Evolutionary conservation across 148 eudicot species (phyloP), one percentile per base, ranked within the genome.

Genomic region (Rhododendron molle): DNA sequence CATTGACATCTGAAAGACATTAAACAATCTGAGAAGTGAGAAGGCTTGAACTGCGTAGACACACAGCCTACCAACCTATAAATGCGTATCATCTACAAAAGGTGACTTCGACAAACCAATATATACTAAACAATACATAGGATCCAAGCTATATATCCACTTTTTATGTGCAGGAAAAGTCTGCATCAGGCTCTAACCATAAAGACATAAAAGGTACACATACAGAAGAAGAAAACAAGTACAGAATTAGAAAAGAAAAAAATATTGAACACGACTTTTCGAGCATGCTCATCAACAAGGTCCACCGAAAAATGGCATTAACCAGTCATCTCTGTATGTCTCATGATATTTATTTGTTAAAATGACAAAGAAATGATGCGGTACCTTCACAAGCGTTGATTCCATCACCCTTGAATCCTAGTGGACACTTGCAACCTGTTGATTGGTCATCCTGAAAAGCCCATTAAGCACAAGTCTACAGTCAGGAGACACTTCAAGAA

Each of bases 321-420:
- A 18, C 18, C 9, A n/a, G 74, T 43, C 58, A 47, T 23, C n/a
- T 46, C 46, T n/a, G 18, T 15, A 76, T 36, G 23, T 84, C 32
- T 38, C 32, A 36, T 1, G 52, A 76, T 44, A 74, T 74, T 21
- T 34, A 38, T n/a, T 15, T 3, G 16, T 36, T 21, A 54, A 26
- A 81, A 74, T 36, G 20, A 62, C 43, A 36, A 77, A 49, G 43
- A 62, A 52, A 34, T 12, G 74, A 47, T 18, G 81, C 7, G 5
- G 77, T 92, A 94, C 98, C 98, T 90, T 93, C 93, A 88, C 98
- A 96, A 54, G 73, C 76, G 46, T 89, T 89, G 83, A 89, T 90
- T 83, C 98, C 98, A 85, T 96, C 94, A 30, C 98, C 98, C 81
- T 56, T 93, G 94, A 96, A 96, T 74, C 98, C 98, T 6, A 89